A percentile compares a stretch with the other conserved stretches of the same genome.
These are phyloP conservation scores for Casaregolazyma suthepensis DNA, from an alignment of 1,139 yeast genomes.

Conservation along the genomic window DNA sequence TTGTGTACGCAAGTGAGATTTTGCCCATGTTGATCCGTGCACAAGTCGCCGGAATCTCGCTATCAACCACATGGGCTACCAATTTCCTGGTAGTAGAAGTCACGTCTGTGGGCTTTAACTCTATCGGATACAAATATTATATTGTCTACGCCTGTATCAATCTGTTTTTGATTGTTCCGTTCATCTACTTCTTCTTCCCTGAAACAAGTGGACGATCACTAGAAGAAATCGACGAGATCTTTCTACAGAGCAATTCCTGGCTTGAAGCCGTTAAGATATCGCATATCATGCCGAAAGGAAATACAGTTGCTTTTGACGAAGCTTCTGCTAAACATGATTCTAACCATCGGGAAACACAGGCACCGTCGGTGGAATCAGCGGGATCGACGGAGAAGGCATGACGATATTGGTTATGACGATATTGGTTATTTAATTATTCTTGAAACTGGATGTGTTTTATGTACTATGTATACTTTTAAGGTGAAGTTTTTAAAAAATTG, in stretches of 20 bases:
- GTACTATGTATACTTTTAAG: neutral
- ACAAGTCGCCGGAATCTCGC: slow-evolving; percentile 44
- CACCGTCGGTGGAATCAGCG: neutral
- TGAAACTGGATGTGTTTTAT: neutral
- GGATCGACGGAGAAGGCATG: neutral
- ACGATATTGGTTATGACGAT: too few species aligned
- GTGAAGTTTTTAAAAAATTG: neutral
- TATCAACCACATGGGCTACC: slow-evolving; percentile 39
- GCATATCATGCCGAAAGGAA: neutral
- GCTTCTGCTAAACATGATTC: neutral
- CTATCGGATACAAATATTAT: slow-evolving; percentile 34
- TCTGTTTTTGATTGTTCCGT: slow-evolving; percentile 23
- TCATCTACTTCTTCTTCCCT: slow-evolving; percentile 41
- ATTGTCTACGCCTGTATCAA: slow-evolving; percentile 32
- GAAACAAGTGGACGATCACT: slow-evolving; percentile 37
- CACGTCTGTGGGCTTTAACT: slow-evolving; percentile 37
- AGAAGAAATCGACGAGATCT: slow-evolving; percentile 42
- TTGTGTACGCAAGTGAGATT: slow-evolving; percentile 50
- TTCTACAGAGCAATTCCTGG: slow-evolving; percentile 4
- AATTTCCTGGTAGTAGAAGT: slow-evolving; percentile 40
- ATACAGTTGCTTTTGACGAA: neutral
- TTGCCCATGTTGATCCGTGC: slow-evolving; percentile 59
- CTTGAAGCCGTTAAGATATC: slow-evolving; percentile 7
- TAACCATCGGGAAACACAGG: neutral
- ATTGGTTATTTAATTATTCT: neutral